phyloP scores from a whole-genome alignment of 2,329 filamentous ascomycete species.

The Scedosporium boydii region DNA sequence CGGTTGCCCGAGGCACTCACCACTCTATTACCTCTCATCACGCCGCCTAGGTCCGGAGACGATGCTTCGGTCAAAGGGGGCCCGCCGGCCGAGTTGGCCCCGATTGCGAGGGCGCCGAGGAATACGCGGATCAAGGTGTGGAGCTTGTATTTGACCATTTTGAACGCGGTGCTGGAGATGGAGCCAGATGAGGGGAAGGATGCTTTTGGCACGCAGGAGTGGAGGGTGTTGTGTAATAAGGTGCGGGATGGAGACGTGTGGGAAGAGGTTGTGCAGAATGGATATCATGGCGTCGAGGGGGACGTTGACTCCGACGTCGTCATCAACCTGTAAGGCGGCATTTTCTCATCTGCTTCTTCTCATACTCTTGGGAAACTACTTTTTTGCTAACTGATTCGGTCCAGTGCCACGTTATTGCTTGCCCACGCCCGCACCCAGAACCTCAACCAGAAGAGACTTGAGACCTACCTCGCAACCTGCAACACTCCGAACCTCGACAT shows the following conservation, averaged over 20 bases:
- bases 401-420: conserved; percentile 76
- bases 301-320: conserved; percentile 94
- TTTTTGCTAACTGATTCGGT: neutral
- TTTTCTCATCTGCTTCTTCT: neutral
- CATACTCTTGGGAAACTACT: neutral
- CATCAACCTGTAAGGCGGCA: conserved; percentile 60
- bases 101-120: conserved; percentile 69
- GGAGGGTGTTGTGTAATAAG: conserved; percentile 71
- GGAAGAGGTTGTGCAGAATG: conserved; percentile 82
- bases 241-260: conserved; percentile 87
- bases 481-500: conserved; percentile 66
- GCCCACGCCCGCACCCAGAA: conserved; percentile 80
- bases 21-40: conserved; percentile 75
- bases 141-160: conserved; percentile 89
- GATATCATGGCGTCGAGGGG: conserved; percentile 80
- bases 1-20: conserved; percentile 83
- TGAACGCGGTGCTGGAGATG: conserved; percentile 85
- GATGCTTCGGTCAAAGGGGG: conserved; percentile 21
- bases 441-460: conserved; percentile 77
- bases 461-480: conserved; percentile 71
- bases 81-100: conserved; percentile 44
- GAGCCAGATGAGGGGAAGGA: conserved; percentile 84
- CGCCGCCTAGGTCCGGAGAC: conserved; percentile 36
- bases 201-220: conserved; percentile 76
- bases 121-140: conserved; percentile 89